Evolutionary conservation across 805 yeast genomes (phyloP).

Genomic region (Candida caryicola): DNA sequence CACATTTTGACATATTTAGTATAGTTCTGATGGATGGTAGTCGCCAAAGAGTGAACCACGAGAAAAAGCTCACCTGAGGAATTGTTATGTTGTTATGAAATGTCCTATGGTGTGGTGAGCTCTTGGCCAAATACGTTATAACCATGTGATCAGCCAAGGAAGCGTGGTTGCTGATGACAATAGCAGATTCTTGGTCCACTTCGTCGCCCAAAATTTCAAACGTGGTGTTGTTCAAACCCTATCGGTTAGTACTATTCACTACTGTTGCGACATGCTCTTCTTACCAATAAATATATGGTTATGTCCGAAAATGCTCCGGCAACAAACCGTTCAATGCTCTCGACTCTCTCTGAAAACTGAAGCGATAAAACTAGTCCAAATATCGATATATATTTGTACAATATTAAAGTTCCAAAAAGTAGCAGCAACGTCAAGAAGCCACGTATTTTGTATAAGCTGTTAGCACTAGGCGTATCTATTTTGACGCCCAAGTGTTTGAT

Average conservation of each 20-base stretch:
- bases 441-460: no score
- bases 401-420: no score
- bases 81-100: slow-evolving; percentile 14
- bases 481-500: no score
- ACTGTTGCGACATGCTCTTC: no score
- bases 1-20: slow-evolving; percentile 48
- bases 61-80: slow-evolving; percentile 56
- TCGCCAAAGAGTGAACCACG: slow-evolving; percentile 67
- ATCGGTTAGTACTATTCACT: not conserved
- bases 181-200: slow-evolving; percentile 34
- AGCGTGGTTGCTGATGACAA: slow-evolving; percentile 57
- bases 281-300: slow-evolving; percentile 28
- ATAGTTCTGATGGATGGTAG: slow-evolving; percentile 54
- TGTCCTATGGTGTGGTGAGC: slow-evolving; percentile 18
- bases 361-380: not conserved
- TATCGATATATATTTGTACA: no score
- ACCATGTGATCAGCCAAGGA: slow-evolving; percentile 66
- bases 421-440: no score
- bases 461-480: no score
- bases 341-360: slow-evolving; percentile 19
- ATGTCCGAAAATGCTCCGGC: slow-evolving; percentile 28
- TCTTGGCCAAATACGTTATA: slow-evolving; percentile 41
- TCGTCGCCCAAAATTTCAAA: slow-evolving; percentile 44
- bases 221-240: slow-evolving; percentile 36
- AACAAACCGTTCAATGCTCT: slow-evolving; percentile 15